phyloP scores from a whole-genome alignment of 2,329 filamentous ascomycete species.

The Didymella sp. region DNA sequence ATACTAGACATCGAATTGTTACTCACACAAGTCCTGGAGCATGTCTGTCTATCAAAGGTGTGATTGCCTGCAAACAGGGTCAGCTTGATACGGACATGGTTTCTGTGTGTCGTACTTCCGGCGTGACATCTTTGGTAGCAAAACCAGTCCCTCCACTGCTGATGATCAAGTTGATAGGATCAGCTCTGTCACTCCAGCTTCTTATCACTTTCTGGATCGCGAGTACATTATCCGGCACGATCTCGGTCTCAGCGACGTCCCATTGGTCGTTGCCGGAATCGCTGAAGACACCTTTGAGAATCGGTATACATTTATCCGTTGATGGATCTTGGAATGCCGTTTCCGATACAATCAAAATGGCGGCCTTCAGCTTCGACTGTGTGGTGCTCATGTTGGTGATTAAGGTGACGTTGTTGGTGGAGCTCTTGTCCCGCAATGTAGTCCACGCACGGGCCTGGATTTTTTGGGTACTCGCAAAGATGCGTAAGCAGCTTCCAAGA shows the following conservation, averaged over 20 bases:
- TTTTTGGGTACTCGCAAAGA: conserved; percentile 10
- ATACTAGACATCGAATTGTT: background rate
- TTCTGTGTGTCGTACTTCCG: conserved; percentile 68
- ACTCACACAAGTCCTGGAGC: conserved; percentile 82
- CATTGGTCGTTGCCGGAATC: conserved; percentile 73
- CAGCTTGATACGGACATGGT: conserved; percentile 5
- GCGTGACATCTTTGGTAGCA: conserved; percentile 81
- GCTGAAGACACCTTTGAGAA: conserved; percentile 73
- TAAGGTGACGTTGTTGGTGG: conserved; percentile 26
- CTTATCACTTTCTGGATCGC: conserved; percentile 78
- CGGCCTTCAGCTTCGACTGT: conserved; percentile 67
- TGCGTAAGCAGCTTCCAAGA: conserved; percentile 2
- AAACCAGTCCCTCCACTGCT: conserved; percentile 96
- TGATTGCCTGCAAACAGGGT: conserved; percentile 68
- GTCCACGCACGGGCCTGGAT: conserved; percentile 28
- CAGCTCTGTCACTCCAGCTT: conserved; percentile 72
- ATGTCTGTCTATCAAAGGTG: conserved; percentile 78
- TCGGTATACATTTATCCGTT: conserved; percentile 74
- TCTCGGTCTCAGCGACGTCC: conserved; percentile 71
- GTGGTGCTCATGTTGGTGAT: conserved; percentile 37
- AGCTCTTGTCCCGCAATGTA: conserved; percentile 29
- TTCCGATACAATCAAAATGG: conserved; percentile 87
- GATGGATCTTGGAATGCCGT: conserved; percentile 82
- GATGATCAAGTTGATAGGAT: conserved; percentile 74
- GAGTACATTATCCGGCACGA: conserved; percentile 77